These are phyloP conservation scores for Ceratopteris richardii DNA, from an alignment of 75 land plant species.

Conservation along the genomic window DNA sequence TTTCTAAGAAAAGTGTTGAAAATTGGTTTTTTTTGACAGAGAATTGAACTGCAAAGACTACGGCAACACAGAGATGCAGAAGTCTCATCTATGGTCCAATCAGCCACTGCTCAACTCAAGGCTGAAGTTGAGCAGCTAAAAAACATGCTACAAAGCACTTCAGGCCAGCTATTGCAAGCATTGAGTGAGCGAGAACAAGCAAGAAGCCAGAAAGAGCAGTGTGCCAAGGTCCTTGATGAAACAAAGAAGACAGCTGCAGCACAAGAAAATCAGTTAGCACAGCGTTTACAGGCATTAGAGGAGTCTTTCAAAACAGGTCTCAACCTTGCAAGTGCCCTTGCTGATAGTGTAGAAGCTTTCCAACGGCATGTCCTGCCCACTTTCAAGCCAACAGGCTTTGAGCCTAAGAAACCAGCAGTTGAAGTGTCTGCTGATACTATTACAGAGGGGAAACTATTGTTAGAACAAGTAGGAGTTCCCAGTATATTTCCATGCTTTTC, in stretches of 20 bases:
- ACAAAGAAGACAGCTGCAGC: slow-evolving; percentile 15
- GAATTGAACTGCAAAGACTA: slow-evolving; percentile 32
- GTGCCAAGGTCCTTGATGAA: slow-evolving; percentile 9
- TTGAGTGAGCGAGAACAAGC: slow-evolving; percentile 25
- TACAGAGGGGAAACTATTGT: not conserved
- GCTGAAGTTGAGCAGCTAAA: slow-evolving; percentile 27
- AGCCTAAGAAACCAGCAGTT: slow-evolving; percentile 8
- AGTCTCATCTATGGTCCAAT: slow-evolving; percentile 24
- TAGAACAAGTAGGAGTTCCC: not conserved
- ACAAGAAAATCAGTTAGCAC: slow-evolving; percentile 4
- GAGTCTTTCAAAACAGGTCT: slow-evolving; percentile 16
- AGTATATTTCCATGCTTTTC: no score
- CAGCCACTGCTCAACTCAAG: slow-evolving; percentile 19
- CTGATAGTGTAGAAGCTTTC: slow-evolving; percentile 26
- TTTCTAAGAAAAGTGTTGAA: no score
- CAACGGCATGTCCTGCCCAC: slow-evolving; percentile 39
- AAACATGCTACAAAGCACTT: slow-evolving; percentile 19
- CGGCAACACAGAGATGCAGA: slow-evolving; percentile 35
- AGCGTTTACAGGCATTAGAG: slow-evolving; percentile 18
- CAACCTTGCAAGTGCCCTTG: slow-evolving; percentile 8
- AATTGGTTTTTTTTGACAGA: slow-evolving; percentile 13
- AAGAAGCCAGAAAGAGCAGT: slow-evolving; percentile 12
- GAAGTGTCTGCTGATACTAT: slow-evolving; percentile 2
- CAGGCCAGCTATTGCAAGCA: slow-evolving; percentile 24
- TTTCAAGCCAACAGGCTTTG: slow-evolving; percentile 18